Conservation (phyloP, 2,329 filamentous ascomycete genomes). For the Apiospora rasikravindrae region DNA sequence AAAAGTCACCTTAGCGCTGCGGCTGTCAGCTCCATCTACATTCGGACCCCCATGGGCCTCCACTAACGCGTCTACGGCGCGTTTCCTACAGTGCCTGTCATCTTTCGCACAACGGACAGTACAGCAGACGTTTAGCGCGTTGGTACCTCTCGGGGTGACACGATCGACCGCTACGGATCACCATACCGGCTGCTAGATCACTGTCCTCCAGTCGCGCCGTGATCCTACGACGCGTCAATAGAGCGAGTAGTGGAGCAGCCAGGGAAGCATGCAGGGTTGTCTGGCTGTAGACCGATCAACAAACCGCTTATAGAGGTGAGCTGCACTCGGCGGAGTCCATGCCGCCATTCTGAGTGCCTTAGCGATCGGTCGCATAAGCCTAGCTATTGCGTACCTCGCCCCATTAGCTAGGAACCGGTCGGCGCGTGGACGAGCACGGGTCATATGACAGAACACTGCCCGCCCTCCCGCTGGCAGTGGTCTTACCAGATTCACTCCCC, state of each 20-base stretch:
- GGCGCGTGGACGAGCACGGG: background rate
- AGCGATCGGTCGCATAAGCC: background rate
- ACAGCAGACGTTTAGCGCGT: slow-evolving; percentile 2
- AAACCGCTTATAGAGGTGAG: background rate
- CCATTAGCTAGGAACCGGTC: background rate
- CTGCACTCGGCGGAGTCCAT: background rate
- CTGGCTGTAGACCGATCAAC: background rate
- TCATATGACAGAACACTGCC: background rate
- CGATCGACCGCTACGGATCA: background rate
- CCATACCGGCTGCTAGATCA: background rate
- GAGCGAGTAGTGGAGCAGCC: background rate
- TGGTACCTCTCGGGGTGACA: slow-evolving; percentile 2
- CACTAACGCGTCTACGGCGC: slow-evolving; percentile 6
- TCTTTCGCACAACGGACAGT: background rate
- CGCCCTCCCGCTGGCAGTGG: background rate
- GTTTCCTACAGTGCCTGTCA: background rate
- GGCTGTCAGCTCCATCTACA: background rate
- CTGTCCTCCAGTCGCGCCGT: slow-evolving; percentile 1
- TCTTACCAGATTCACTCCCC: background rate
- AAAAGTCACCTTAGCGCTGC: background rate
- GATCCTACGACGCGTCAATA: background rate
- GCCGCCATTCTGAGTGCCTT: background rate
- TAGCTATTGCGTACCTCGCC: background rate
- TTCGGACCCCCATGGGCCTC: background rate
- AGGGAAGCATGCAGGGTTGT: background rate